phyloP scores from a whole-genome alignment of 2,329 filamentous ascomycete species.

The Aureobasidium zeae region DNA sequence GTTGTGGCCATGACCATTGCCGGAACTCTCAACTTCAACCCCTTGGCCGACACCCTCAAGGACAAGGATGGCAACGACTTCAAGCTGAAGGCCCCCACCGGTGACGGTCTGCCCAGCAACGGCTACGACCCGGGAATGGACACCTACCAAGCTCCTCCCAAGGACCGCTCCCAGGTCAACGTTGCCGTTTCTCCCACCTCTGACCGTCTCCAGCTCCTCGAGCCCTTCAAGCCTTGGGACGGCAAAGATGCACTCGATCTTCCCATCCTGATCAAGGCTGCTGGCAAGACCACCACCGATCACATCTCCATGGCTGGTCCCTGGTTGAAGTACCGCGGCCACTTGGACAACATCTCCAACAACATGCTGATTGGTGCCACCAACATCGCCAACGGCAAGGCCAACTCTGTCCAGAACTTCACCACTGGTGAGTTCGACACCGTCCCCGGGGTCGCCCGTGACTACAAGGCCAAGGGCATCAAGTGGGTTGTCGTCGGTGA shows the following conservation, averaged over 20 bases:
- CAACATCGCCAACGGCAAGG: constrained; percentile 91
- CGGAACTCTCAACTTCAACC: constrained; percentile 86
- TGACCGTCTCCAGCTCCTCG: constrained; percentile 87
- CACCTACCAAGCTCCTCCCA: constrained; percentile 92
- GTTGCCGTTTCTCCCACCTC: constrained; percentile 82
- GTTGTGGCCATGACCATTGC: constrained; percentile 80
- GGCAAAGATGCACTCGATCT: constrained; percentile 78
- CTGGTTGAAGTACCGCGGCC: constrained; percentile 97
- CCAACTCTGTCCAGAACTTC: constrained; percentile 94
- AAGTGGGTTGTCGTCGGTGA: constrained; percentile 97
- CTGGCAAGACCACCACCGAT: constrained; percentile 95
- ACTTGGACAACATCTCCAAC: constrained; percentile 99
- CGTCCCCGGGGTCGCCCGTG: constrained; percentile 87
- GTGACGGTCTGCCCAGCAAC: constrained; percentile 65
- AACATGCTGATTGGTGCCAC: constrained; percentile 98
- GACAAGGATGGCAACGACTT: constrained; percentile 96
- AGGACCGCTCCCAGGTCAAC: constrained; percentile 59
- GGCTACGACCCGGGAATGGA: constrained; percentile 88
- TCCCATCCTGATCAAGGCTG: constrained; percentile 90
- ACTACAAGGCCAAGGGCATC: constrained; percentile 96
- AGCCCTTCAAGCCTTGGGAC: constrained; percentile 80
- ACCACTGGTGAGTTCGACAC: constrained; percentile 75
- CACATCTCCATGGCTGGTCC: constrained; percentile 93
- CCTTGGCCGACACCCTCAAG: constrained; percentile 81
- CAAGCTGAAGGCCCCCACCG: constrained; percentile 69